Percentiles rank a stretch among this genome's conserved stretches.
These are phyloP conservation scores for Yarrowia bubula DNA, from an alignment of 805 yeast genomes.

Conservation along the genomic window DNA sequence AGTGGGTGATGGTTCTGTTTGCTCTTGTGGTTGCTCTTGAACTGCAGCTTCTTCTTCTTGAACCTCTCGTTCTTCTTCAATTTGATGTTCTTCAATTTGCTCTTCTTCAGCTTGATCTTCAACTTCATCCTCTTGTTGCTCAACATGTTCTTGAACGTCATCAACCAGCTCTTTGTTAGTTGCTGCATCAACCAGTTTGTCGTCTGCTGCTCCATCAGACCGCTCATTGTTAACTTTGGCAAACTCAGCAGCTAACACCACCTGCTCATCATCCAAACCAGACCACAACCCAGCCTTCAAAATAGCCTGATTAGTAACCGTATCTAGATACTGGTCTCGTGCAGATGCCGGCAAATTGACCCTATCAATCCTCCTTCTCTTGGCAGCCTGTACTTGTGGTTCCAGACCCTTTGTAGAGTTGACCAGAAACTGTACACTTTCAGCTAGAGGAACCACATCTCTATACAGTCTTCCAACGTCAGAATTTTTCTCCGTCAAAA, in stretches of 20 bases:
- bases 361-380: neutral
- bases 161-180: no score
- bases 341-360: neutral
- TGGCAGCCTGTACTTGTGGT: neutral
- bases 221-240: neutral
- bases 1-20: neutral
- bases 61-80: neutral
- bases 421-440: slow-evolving; percentile 15
- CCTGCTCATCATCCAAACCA: slow-evolving; percentile 15
- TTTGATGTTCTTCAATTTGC: neutral
- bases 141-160: no score
- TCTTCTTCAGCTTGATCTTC: neutral
- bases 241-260: neutral
- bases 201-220: neutral
- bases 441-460: slow-evolving; percentile 12
- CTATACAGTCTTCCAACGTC: neutral
- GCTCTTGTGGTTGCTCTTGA: neutral
- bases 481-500: neutral
- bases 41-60: neutral
- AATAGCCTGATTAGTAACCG: slow-evolving; percentile 9
- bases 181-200: neutral
- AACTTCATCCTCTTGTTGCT: neutral
- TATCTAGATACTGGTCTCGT: slow-evolving; percentile 19
- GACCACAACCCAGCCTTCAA: slow-evolving; percentile 2
- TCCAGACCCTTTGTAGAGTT: slow-evolving; percentile 1